phyloP scores from a whole-genome alignment of 768 basidiomycete species.

The Kwoniella newhampshirensis region DNA sequence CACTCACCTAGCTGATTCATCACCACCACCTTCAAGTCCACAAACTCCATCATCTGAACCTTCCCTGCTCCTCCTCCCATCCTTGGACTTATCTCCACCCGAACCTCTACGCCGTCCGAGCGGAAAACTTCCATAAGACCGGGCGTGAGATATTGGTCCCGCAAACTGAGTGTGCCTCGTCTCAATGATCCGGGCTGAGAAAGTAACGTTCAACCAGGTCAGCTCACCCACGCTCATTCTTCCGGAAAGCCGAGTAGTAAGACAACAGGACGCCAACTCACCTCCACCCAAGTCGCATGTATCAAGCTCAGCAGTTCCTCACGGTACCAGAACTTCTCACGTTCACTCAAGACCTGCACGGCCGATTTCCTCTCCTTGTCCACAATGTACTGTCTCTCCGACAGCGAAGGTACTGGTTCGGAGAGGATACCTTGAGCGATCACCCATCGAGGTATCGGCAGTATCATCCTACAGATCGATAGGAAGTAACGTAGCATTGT shows the following conservation, averaged over 20 bases:
- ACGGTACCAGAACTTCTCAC: constrained; percentile 93
- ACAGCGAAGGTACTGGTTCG: constrained; percentile 75
- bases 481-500: constrained; percentile 1
- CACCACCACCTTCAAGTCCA: constrained; percentile 31
- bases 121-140: constrained; percentile 77
- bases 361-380: constrained; percentile 66
- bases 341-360: constrained; percentile 64
- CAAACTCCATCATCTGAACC: constrained; percentile 36
- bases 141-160: constrained; percentile 72
- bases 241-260: constrained; percentile 2
- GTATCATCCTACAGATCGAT: constrained; percentile 23
- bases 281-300: constrained; percentile 81
- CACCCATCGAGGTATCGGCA: constrained; percentile 64
- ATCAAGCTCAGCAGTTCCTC: constrained; percentile 76
- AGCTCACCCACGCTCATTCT: too few relatives aligned
- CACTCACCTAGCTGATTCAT: constrained; percentile 40
- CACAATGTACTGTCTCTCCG: constrained; percentile 87
- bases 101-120: constrained; percentile 65
- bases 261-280: constrained; percentile 51
- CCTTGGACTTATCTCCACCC: constrained; percentile 51
- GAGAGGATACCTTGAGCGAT: constrained; percentile 63
- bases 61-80: neutral
- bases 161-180: constrained; percentile 71
- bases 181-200: constrained; percentile 74
- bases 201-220: too few relatives aligned